These are phyloP conservation scores for Oryza rufipogon DNA, from an alignment of 176 grass and related monocot genomes.

Conservation along the genomic window DNA sequence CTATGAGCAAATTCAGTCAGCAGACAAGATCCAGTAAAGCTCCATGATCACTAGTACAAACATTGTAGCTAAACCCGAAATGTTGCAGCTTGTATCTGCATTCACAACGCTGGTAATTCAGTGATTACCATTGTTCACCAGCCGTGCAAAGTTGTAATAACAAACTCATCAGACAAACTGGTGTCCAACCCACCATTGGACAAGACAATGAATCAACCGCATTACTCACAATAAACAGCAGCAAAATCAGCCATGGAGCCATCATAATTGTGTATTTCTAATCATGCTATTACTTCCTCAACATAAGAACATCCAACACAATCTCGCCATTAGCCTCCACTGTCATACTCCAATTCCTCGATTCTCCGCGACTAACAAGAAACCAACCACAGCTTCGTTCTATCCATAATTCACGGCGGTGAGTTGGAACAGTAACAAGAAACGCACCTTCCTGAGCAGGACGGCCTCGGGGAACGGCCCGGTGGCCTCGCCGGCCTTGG, in stretches of 20 bases:
- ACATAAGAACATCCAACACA: no score
- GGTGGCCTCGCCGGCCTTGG: slow-evolving; percentile 55
- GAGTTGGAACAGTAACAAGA: neutral
- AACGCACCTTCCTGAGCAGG: slow-evolving; percentile 78
- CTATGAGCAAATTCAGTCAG: neutral
- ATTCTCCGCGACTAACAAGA: neutral
- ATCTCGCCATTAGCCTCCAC: no score
- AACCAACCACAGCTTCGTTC: neutral
- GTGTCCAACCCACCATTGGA: neutral
- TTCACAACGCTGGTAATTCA: neutral
- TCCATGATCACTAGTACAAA: neutral
- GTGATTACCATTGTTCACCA: neutral
- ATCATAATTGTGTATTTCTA: neutral
- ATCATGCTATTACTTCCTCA: no score
- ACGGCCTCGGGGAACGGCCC: slow-evolving; percentile 79
- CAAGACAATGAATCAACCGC: neutral
- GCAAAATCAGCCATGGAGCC: neutral
- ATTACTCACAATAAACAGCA: neutral
- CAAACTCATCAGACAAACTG: neutral
- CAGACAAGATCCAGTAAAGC: neutral
- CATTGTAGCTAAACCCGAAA: neutral
- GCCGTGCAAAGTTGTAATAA: neutral
- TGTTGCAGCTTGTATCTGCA: neutral
- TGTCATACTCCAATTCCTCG: neutral
- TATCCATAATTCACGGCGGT: neutral